A percentile compares a stretch with the other conserved stretches of the same genome.
Evolutionary conservation across 176 grass and related monocot species (phyloP).

Genomic region (Bromus sterilis): DNA sequence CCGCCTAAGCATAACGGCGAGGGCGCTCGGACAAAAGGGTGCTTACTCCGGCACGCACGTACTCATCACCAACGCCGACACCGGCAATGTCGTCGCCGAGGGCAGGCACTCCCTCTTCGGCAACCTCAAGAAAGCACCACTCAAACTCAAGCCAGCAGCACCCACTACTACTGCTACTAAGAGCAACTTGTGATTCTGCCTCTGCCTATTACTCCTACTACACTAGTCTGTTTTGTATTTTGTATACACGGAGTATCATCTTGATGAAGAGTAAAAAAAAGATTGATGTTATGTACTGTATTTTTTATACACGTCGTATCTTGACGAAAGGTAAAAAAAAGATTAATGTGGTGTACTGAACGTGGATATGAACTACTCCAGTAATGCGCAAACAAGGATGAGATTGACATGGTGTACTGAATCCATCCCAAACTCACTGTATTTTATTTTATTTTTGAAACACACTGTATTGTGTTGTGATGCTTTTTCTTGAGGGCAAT

Average conservation of each 20-base stretch:
- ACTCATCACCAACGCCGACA: slow-evolving; percentile 52
- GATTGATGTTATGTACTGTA: too few species aligned
- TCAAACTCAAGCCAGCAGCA: not conserved
- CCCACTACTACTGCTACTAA: not conserved
- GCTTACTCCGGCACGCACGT: slow-evolving; percentile 56
- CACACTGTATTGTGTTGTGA: too few species aligned
- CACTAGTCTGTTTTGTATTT: not conserved
- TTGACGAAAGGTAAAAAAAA: too few species aligned
- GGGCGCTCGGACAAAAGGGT: slow-evolving; percentile 53
- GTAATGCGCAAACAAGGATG: too few species aligned
- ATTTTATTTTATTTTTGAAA: too few species aligned
- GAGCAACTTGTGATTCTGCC: not conserved
- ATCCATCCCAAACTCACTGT: not conserved
- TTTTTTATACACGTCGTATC: too few species aligned
- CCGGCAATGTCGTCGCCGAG: slow-evolving; percentile 13
- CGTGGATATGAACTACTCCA: too few species aligned
- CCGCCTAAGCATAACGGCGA: slow-evolving; percentile 50
- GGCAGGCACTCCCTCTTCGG: not conserved
- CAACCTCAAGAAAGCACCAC: not conserved
- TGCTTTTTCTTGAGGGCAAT: not conserved
- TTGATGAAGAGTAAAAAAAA: too few species aligned
- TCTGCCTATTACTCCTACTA: too few species aligned
- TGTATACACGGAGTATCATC: too few species aligned
- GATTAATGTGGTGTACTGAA: too few species aligned
- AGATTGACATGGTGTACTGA: not conserved